Base-by-base conservation (phyloP, 2,329 filamentous ascomycete genomes). In the Hypomyces rosellus region DNA sequence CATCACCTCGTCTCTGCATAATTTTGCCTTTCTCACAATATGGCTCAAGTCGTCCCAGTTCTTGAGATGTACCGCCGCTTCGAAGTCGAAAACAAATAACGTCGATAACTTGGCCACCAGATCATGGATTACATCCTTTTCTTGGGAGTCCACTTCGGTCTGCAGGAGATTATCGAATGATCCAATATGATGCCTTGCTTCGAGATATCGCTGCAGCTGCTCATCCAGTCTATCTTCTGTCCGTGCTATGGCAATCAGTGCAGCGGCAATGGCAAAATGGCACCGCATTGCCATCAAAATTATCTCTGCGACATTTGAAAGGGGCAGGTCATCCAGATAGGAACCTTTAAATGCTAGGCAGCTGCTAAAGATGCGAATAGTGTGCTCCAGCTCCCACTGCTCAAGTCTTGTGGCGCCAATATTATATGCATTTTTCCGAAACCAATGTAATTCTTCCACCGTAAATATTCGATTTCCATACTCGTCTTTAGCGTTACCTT, bases 341-440 rank as follows among this genome's bases (percentile, higher is more conserved):
- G 71, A 66, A 9, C 67, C 57, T n/a, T 75, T 74, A 33, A 86
- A 76, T 0, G 61, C 62, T 34, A 82, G 68, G 53, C 78, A 84
- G 25, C 71, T 69, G 4, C 63, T 65, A 44, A 85, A 67, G 20
- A 95, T 74, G 3, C 78, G 72, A 3, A 84, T 62, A 0, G 85
- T 71, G 45, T 74, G 66, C 5, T 65, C 63, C 1, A 83, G 72
- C 20, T 77, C 64, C 74, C 85, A 84, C 1, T 51, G 55, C 3
- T 77, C 71, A 2, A 75, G 73, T 56, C 84, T 74, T 53, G 82
- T 81, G 4, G 92, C 67, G 0, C 83, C 84, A 6, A 90, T 65
- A 57, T 93, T 95, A 70, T 95, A 95, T 1, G 86, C 78, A 55
- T 88, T 92, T 55, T 84, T 84, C 36, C 84, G 85, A 63, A 95